Conservation (phyloP, 768 basidiomycete species). For the Psilocybe cyanescens region DNA sequence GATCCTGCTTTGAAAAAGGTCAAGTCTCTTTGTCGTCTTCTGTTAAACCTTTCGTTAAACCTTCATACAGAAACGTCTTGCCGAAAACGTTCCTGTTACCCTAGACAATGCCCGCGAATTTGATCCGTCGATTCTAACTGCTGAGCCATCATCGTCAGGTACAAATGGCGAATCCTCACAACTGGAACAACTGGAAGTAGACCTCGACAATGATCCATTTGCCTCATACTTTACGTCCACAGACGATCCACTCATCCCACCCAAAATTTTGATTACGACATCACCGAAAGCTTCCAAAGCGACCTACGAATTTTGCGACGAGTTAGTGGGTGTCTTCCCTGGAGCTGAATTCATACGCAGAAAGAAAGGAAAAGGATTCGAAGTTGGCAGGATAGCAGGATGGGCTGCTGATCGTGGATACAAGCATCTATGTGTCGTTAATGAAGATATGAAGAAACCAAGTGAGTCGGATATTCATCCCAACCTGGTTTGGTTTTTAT, state of each 20-base stretch:
- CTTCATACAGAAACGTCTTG: constrained; percentile 68
- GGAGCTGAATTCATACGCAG: constrained; percentile 89
- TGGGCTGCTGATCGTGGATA: constrained; percentile 94
- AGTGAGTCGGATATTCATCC: constrained; percentile 58
- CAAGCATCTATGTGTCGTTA: constrained; percentile 88
- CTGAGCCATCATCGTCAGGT: constrained; percentile 49
- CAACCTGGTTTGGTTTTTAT: background rate
- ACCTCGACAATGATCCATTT: constrained; percentile 78
- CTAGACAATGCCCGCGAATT: constrained; percentile 93
- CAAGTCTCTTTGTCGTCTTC: constrained; percentile 15
- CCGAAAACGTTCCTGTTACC: constrained; percentile 87
- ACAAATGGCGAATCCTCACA: constrained; percentile 28
- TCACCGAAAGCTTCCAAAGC: constrained; percentile 85
- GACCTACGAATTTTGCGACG: constrained; percentile 93
- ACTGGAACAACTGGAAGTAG: constrained; percentile 62
- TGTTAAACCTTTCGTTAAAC: background rate
- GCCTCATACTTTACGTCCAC: constrained; percentile 74
- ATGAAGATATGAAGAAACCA: constrained; percentile 93
- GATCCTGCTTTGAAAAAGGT: constrained; percentile 84
- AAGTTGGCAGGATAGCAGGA: constrained; percentile 86
- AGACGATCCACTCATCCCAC: constrained; percentile 72
- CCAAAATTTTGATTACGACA: constrained; percentile 91
- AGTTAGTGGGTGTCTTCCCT: constrained; percentile 86
- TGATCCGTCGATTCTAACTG: constrained; percentile 69
- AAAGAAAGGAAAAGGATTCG: constrained; percentile 89